Evolutionary conservation across 169 alveolate genomes (phyloP).

Genomic region (Blepharisma undulans): DNA sequence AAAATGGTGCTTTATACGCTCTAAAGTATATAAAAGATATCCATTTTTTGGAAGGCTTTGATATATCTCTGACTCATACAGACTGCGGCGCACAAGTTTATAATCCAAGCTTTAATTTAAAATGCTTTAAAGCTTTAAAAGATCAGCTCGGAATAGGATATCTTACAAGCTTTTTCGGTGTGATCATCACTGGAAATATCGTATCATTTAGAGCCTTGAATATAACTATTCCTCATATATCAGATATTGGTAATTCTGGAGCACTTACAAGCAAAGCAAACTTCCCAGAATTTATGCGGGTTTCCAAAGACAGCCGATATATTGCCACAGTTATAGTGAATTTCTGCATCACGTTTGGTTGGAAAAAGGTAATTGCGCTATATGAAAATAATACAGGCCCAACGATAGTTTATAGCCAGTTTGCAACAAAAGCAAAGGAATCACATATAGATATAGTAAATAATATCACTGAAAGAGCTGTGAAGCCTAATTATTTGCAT

Average conservation of each 20-base stretch:
- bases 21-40: neutral
- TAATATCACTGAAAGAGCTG: too few relatives aligned
- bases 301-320: neutral
- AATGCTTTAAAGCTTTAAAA: neutral
- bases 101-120: neutral
- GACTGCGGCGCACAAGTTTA: neutral
- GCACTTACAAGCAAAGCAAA: neutral
- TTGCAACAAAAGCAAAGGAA: too few relatives aligned
- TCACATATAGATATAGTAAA: too few relatives aligned
- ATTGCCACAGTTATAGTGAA: too few relatives aligned
- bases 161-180: neutral
- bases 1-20: neutral
- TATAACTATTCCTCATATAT: neutral
- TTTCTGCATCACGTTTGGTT: too few relatives aligned
- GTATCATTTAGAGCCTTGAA: neutral
- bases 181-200: neutral
- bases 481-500: too few relatives aligned
- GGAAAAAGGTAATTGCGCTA: too few relatives aligned
- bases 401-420: too few relatives aligned
- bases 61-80: neutral
- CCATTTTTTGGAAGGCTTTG: neutral
- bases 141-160: neutral
- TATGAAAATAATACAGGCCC: too few relatives aligned
- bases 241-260: neutral
- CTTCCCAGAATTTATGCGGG: neutral